Evolutionary conservation across 1,284 basidiomycete genomes (phyloP).

Genomic region (Microbotryum violaceum): DNA sequence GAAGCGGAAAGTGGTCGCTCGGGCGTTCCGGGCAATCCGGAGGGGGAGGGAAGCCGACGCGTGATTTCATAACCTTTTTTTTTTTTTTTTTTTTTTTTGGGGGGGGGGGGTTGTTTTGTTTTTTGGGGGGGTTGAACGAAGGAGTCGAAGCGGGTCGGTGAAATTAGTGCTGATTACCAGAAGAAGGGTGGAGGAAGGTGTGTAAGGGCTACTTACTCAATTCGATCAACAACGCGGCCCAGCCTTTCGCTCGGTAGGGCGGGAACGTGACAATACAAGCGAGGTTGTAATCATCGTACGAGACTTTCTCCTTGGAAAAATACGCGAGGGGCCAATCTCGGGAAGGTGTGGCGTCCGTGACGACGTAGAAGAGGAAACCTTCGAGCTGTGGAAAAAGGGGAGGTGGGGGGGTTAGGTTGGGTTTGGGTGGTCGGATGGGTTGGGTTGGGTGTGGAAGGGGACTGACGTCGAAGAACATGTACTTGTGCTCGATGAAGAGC

Average conservation of each 20-base stretch:
- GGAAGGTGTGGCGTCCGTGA: conserved; percentile 75
- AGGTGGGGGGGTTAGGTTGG: neutral
- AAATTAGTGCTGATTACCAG: no score
- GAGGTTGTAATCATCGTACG: conserved; percentile 94
- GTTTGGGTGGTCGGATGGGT: no score
- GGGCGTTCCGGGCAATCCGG: conserved; percentile 59
- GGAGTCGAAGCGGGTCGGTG: no score
- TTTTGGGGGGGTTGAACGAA: no score
- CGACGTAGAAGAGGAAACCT: conserved; percentile 73
- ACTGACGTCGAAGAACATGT: conserved; percentile 77
- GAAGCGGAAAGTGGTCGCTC: conserved; percentile 91
- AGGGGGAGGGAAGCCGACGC: conserved; percentile 58
- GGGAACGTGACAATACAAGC: conserved; percentile 95
- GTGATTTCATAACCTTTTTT: conserved; percentile 75
- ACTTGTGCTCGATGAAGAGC: conserved; percentile 98
- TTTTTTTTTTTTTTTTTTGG: no score
- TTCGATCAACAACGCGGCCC: conserved; percentile 93
- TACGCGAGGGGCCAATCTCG: conserved; percentile 81
- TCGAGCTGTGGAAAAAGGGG: conserved; percentile 12
- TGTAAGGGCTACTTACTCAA: conserved; percentile 59
- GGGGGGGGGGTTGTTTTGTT: no score
- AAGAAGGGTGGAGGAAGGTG: neutral
- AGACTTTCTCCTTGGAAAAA: conserved; percentile 95
- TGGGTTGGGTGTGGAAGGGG: no score
- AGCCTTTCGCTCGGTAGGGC: conserved; percentile 81